Evolutionary conservation across 257 asterid species (phyloP), one percentile per base, ranked within the genome.

Genomic region (Solanum etuberosum): DNA sequence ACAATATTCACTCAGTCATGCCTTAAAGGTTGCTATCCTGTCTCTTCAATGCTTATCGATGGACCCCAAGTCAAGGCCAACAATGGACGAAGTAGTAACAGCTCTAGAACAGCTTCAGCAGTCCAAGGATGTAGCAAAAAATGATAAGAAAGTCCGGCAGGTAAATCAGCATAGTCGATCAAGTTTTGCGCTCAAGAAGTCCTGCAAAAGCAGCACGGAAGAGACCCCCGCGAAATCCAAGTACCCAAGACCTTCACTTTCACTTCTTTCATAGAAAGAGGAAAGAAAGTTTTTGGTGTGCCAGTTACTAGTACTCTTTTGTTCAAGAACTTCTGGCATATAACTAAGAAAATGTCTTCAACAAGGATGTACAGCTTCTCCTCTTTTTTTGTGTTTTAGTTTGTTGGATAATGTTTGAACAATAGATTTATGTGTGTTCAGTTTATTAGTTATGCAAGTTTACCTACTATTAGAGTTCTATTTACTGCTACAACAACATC

Each of bases 51-150:
- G 98, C 94, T 88, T 95, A 23, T 85, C 88, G 51, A 71, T 81
- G 87, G 93, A 93, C 21, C 91, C 96, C 7, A 89, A 93, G 89
- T 86, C 89, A 5, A 91, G 98, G 89, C 96, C 97, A 1, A 90
- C 35, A 34, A 94, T 94, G 95, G 93, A 91, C 5, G 93, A 93
- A 71, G 93, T 95, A 11, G 94, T 95, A 54, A 86, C 84, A 12
- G 92, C 93, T 74, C 83, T 95, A 27, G 94, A 91, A 91, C 94
- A 88, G 87, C 94, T 94, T 9, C 94, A 92, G 72, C 92, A 92
- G 67, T 70, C 92, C 11, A 91, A 94, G 73, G 91, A 86, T n/a
- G 38, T 85, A 76, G 70, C 85, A 0, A 93, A 88, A 84, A 88
- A 73, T 4, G 91, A 90, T 23, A 88, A 85, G 38, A 91, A 90